Evolutionary conservation across 1,284 basidiomycete species (phyloP).

Genomic region (Ganoderma boninense): DNA sequence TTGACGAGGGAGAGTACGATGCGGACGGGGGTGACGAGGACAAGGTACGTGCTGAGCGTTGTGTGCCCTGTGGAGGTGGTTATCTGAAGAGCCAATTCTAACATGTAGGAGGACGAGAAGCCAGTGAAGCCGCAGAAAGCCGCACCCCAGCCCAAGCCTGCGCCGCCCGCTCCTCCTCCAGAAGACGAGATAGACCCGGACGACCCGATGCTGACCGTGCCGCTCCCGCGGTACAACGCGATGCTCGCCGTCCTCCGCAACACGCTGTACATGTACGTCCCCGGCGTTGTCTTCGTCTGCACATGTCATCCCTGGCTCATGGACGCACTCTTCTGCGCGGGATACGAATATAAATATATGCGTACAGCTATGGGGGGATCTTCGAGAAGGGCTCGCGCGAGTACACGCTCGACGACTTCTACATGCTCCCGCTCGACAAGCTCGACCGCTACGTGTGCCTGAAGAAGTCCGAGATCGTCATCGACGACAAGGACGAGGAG

Average conservation of each 20-base stretch:
- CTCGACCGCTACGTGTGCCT: conserved; percentile 80
- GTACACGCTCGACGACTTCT: conserved; percentile 89
- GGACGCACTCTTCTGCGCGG: background rate
- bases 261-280: conserved; percentile 83
- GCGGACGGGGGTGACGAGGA: conserved; percentile 36
- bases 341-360: background rate
- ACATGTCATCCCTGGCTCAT: background rate
- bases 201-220: conserved; percentile 76
- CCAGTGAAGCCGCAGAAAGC: conserved; percentile 17
- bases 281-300: conserved; percentile 17
- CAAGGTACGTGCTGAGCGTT: conserved; percentile 2
- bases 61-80: background rate
- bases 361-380: conserved; percentile 84
- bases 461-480: conserved; percentile 68
- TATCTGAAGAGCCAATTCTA: background rate
- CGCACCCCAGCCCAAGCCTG: background rate
- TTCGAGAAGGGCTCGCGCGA: conserved; percentile 83
- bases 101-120: conserved; percentile 20
- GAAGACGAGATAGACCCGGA: conserved; percentile 62
- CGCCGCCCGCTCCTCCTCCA: conserved; percentile 12
- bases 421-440: conserved; percentile 82
- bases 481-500: conserved; percentile 68
- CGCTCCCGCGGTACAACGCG: conserved; percentile 88
- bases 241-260: conserved; percentile 92
- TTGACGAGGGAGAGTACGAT: conserved; percentile 41